A percentile compares a stretch with the other conserved stretches of the same genome.
Conservation (phyloP, 2,329 filamentous ascomycete genomes). For the Ophiostoma pallidulum region DNA sequence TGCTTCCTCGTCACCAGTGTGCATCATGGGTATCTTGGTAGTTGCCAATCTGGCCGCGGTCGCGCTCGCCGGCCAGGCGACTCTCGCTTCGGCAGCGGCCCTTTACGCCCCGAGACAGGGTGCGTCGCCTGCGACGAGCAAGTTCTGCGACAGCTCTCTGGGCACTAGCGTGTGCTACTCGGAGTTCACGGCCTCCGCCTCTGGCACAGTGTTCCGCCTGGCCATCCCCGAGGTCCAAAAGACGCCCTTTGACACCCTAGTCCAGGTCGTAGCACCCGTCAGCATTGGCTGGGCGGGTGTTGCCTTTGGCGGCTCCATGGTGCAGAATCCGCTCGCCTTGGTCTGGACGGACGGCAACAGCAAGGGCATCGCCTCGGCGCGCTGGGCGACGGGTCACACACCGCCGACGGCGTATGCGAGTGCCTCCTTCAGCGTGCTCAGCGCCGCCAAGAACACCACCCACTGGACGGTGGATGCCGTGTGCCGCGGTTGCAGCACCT, state of each 20-base stretch:
- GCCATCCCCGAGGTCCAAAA: conserved; percentile 24
- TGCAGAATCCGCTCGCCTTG: conserved; percentile 29
- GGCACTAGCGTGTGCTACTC: conserved; percentile 21
- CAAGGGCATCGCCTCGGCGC: conserved; percentile 28
- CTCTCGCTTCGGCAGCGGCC: not conserved
- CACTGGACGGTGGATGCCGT: conserved; percentile 24
- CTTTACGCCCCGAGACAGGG: not conserved
- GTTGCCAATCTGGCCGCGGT: conserved; percentile 1
- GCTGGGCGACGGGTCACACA: conserved; percentile 23
- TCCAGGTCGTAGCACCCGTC: conserved; percentile 29
- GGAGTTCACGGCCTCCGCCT: conserved; percentile 18
- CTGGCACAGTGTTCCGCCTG: conserved; percentile 19
- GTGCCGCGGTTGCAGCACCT: conserved; percentile 21
- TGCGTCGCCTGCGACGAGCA: not conserved
- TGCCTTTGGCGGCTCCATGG: conserved; percentile 31
- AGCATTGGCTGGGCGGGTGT: conserved; percentile 30
- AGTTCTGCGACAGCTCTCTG: conserved; percentile 19
- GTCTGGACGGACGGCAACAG: conserved; percentile 28
- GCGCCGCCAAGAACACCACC: conserved; percentile 18
- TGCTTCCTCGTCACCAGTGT: not conserved
- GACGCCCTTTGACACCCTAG: conserved; percentile 27
- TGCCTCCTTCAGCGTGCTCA: conserved; percentile 18
- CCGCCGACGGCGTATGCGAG: conserved; percentile 16
- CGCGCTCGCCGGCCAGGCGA: conserved; percentile 4
- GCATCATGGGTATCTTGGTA: not conserved